phyloP scores from a whole-genome alignment of 2,329 filamentous ascomycete genomes.

The Alternaria hordeiaustralica region DNA sequence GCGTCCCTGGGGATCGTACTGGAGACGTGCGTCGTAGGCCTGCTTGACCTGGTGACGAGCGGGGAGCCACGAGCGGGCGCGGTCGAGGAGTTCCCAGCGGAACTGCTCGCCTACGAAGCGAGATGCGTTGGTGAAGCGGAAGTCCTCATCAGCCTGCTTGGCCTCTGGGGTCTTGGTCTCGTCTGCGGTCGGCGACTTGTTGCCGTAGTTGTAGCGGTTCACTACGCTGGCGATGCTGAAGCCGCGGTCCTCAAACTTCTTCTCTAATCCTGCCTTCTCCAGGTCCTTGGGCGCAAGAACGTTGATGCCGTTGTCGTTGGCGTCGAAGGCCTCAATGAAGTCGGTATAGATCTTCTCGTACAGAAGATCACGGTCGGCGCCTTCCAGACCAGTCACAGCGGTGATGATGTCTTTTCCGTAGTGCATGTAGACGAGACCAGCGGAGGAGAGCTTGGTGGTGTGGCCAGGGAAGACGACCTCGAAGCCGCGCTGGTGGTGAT shows the following conservation, averaged over 20 bases:
- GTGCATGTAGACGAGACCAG: constrained; percentile 94
- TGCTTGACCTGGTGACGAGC: constrained; percentile 78
- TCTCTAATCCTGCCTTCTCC: constrained; percentile 73
- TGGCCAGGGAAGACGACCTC: constrained; percentile 81
- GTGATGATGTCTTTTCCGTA: constrained; percentile 87
- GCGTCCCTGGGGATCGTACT: constrained; percentile 75
- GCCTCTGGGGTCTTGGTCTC: constrained; percentile 47
- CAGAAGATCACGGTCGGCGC: constrained; percentile 73
- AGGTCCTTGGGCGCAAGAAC: constrained; percentile 77
- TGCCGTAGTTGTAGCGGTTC: constrained; percentile 78
- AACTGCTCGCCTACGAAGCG: constrained; percentile 89
- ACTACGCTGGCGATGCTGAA: constrained; percentile 88
- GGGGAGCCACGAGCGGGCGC: constrained; percentile 80
- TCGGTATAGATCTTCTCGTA: constrained; percentile 90
- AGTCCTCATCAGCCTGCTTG: constrained; percentile 77
- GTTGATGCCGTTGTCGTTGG: constrained; percentile 94
- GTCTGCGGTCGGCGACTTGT: constrained; percentile 52
- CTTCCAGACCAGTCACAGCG: constrained; percentile 65
- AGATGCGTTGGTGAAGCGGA: constrained; percentile 78
- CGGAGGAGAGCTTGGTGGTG: constrained; percentile 88
- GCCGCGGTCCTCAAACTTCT: constrained; percentile 81
- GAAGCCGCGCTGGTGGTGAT: constrained; percentile 97
- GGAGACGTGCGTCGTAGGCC: constrained; percentile 73
- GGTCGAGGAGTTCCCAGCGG: constrained; percentile 78
- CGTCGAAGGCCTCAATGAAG: constrained; percentile 95